phyloP scores from a whole-genome alignment of 2,329 filamentous ascomycete species.

The Raffaelea albimanens region DNA sequence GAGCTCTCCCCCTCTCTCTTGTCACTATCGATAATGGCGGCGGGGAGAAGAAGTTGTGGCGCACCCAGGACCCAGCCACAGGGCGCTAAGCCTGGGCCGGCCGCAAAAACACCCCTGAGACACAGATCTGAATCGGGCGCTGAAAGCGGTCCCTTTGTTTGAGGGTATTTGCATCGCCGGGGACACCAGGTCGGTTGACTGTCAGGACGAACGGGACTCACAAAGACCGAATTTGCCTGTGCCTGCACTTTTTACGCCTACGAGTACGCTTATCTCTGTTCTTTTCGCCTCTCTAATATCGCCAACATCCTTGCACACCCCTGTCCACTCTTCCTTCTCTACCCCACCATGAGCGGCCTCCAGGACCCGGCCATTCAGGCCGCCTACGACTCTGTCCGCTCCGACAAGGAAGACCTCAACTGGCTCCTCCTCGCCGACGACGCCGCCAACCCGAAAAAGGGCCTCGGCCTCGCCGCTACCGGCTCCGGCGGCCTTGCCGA shows the following conservation, averaged over 20 bases:
- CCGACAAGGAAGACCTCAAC: constrained; percentile 55
- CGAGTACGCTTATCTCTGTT: too few species aligned
- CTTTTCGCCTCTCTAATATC: too few species aligned
- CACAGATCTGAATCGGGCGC: constrained; percentile 28
- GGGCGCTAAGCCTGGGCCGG: constrained; percentile 24
- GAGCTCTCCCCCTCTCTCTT: too few species aligned
- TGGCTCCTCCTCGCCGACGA: constrained; percentile 60
- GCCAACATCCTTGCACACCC: neutral
- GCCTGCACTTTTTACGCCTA: too few species aligned
- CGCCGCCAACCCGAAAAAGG: constrained; percentile 31
- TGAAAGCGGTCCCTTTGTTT: constrained; percentile 27
- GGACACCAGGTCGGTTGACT: too few species aligned
- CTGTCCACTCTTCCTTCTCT: neutral
- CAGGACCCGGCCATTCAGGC: constrained; percentile 49
- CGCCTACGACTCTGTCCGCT: constrained; percentile 59
- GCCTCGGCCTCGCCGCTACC: constrained; percentile 45
- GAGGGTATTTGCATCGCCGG: too few species aligned
- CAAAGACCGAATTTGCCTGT: too few species aligned
- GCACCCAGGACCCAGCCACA: constrained; percentile 27
- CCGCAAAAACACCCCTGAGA: constrained; percentile 22
- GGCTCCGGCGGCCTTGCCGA: constrained; percentile 53
- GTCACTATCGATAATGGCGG: too few species aligned
- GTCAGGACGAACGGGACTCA: too few species aligned
- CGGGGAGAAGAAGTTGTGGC: constrained; percentile 15
- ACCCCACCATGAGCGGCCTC: constrained; percentile 40